Base-by-base conservation (phyloP, 2,329 filamentous ascomycete genomes). In the Aspergillus vadensis region DNA sequence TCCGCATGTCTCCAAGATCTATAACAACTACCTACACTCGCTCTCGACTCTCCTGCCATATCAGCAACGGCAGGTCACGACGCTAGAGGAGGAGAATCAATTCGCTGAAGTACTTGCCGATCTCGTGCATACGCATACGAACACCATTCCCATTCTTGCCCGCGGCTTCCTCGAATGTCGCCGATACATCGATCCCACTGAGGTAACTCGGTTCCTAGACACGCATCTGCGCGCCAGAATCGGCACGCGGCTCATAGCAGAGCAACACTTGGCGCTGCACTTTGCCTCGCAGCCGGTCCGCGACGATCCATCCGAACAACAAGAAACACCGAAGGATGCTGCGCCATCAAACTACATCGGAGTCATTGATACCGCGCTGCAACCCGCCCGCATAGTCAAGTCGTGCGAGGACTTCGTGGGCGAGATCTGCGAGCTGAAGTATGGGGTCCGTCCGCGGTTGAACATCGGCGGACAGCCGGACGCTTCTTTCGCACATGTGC, bases 391-490 rank as follows among this genome's bases (percentile, higher is more conserved):
- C 49, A 91, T 94, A 44, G 86, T 98, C 47, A 88, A 93, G 67
- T 85, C 86, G 6, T 98, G 94, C 77, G 93, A 93, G 55, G 88
- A 89, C 61, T 96, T 95, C 63, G 95, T 99, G 0, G 91, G 91
- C 41, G 95, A 98, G 72, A 97, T 98, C 63, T 98, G 94, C 79
- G 95, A 98, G 80, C 84, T 97, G 38, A 94, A 95, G 63, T 99
- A 99, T 72, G 95, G 95, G 55, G 87, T 96, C 1, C 86, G 95
- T 0, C 95, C 95, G 0, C 85, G 83, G 2, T 84, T 97, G 70
- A 80, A 88, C 50, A 89, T 99, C 69, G 90, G 93, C 66, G 95
- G 95, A 65, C 89, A 96, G 73, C 88, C 90, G 0, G 88, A 90
- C 55, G 92, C 93, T n/a, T 89, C 88, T 0, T 96, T 99, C 72